These are phyloP conservation scores for Cinnamomum micranthum DNA, from an alignment of 164 flowering plant genomes.

Conservation along the genomic window DNA sequence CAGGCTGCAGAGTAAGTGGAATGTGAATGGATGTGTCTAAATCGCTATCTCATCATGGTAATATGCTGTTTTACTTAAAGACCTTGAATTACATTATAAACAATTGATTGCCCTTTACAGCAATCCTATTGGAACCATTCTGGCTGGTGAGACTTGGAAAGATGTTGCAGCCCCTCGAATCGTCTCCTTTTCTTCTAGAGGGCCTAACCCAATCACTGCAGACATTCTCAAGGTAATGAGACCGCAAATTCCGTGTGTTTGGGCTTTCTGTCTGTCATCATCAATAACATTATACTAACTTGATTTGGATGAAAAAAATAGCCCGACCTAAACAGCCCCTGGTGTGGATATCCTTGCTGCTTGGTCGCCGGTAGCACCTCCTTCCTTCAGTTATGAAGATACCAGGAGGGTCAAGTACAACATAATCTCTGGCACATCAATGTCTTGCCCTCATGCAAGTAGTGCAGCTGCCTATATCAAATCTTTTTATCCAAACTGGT, in stretches of 20 bases:
- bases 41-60: neutral
- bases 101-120: slow-evolving; percentile 12
- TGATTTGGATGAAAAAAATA: slow-evolving; percentile 12
- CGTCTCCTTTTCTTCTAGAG: slow-evolving; percentile 35
- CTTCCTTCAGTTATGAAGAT: slow-evolving; percentile 18
- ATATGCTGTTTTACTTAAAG: too few relatives aligned
- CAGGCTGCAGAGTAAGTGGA: slow-evolving; percentile 26
- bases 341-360: slow-evolving; percentile 42
- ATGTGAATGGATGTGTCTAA: neutral
- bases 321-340: slow-evolving; percentile 41
- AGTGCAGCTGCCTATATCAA: slow-evolving; percentile 46
- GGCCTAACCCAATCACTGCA: slow-evolving; percentile 30
- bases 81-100: neutral
- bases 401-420: slow-evolving; percentile 19
- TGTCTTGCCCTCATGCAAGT: slow-evolving; percentile 48
- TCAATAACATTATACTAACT: neutral
- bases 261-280: neutral
- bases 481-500: slow-evolving; percentile 42
- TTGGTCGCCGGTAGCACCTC: slow-evolving; percentile 28
- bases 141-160: slow-evolving; percentile 18
- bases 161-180: slow-evolving; percentile 31
- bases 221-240: slow-evolving; percentile 35
- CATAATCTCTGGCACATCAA: slow-evolving; percentile 44
- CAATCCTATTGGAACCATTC: slow-evolving; percentile 31
- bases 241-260: neutral